Conservation (phyloP, 1,284 basidiomycete species). For the Neonothopanus nambi region DNA sequence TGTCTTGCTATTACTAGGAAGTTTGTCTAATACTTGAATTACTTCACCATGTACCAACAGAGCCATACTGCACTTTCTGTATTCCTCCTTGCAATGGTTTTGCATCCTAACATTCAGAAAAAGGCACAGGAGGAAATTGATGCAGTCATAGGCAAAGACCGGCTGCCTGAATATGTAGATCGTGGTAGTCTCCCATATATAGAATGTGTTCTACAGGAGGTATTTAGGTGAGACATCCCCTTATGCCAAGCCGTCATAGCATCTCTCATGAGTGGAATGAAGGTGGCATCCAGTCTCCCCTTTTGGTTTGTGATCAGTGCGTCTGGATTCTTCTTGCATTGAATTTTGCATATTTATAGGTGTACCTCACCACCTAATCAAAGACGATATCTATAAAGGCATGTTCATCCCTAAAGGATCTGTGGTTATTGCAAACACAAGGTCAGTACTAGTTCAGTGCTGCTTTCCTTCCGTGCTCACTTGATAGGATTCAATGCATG, state of each 20-base stretch:
- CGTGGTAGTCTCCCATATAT: neutral
- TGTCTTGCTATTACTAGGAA: too few species aligned
- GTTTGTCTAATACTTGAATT: too few species aligned
- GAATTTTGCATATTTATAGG: neutral
- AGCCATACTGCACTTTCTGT: too few species aligned
- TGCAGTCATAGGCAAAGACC: neutral
- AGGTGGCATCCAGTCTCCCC: too few species aligned
- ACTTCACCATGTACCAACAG: too few species aligned
- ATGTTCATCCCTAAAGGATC: slow-evolving; percentile 28
- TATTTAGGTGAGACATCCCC: neutral
- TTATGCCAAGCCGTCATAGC: too few species aligned
- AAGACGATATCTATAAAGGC: slow-evolving; percentile 23
- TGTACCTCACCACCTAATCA: neutral
- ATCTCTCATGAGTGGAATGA: too few species aligned
- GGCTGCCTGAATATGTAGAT: neutral
- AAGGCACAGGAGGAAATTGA: slow-evolving; percentile 5
- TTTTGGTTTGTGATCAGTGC: neutral
- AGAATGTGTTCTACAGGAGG: neutral
- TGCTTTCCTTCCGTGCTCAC: neutral
- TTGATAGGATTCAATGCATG: too few species aligned
- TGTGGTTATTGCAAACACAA: too few species aligned
- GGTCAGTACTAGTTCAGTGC: neutral
- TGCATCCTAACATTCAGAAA: too few species aligned
- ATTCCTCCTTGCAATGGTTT: too few species aligned
- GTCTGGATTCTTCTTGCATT: neutral